Base-by-base conservation (phyloP, 768 basidiomycete species). In the Candolleomyces efflorescens region DNA sequence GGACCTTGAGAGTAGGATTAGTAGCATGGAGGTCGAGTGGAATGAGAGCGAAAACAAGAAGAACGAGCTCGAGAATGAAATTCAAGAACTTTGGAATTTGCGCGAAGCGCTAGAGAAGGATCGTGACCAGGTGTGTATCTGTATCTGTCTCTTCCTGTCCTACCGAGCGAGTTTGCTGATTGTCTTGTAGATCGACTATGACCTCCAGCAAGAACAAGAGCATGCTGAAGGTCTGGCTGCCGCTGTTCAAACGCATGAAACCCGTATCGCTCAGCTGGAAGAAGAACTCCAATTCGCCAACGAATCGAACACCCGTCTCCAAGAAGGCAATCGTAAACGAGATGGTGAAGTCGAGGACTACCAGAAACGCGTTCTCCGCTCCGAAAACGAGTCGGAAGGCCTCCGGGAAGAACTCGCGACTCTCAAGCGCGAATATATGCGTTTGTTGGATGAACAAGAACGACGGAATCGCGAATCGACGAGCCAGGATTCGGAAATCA, bases 21-120 rank as follows among this genome's bases (percentile, higher is more conserved):
- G 69, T 4, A 71, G 67, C 53, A 75, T 85, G 73, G 85, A 87
- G 56, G 59, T 68, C 12, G 82, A 85, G 53, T 84, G 79, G 78
- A 78, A 75, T 24, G 81, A 84, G 46, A 73, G 68, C 58, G 85
- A 86, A 65, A 82, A 80, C 63, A 78, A 72, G 67, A 81, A 75
- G 61, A 70, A 68, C 22, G 83, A 86, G 55, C 68, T 87, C 1
- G 85, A 88, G 60, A 69, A 67, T 23, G 79, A 87, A 55, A 59
- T 84, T 18, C 78, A 84, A 48, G 82, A 84, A 55, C 62, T 80
- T 2, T 81, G 76, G 75, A 71, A 73, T 3, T 67, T 73, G 27
- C 84, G 79, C 64, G 82, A 84, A 37, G 75, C 73, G 15, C 65
- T 84, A 13, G 84, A 86, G 65, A 79, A 76, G 61, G 83, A 86